Evolutionary conservation across 2,329 filamentous ascomycete species (phyloP), one percentile per base, ranked within the genome.

Genomic region (Diaporthe citriasiana): DNA sequence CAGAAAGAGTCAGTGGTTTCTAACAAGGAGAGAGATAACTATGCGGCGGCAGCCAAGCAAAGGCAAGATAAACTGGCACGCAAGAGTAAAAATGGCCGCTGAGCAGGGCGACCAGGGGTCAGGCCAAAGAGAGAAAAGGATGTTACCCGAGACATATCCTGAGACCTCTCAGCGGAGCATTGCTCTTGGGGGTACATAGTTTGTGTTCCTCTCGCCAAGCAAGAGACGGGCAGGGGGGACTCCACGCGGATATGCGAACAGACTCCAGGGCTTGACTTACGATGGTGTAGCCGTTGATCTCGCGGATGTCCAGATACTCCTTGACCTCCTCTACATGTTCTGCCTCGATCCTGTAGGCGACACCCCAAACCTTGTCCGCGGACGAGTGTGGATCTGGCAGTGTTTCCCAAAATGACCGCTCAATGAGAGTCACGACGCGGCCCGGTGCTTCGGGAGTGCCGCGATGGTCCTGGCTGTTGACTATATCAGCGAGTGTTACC

Each of bases 231-330:
- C n/a, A 13, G 30, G 25, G 3, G 6, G 38, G n/a, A 25, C 10
- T 27, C 17, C 42, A 42, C 35, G 30, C 1, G n/a, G 15, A 33
- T 19, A 27, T 27, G 3, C 45, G 47, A 10, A 9, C n/a, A 60
- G 40, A 42, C 13, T 33, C 56, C 30, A 33, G 35, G 19, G 27
- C 38, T 45, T 53, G 35, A 71, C 70, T 63, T 57, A 71, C 70
- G 77, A 98, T 97, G 71, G 92, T 94, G 84, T 99, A 99, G 35
- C 97, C 97, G 84, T 98, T 98, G 81, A 98, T 98, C 84, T 99
- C 97, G 59, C 97, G 93, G 77, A 98, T 96, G 83, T 98, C 95
- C 63, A 99, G 93, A 82, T 98, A 98, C 74, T 84, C 89, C 78
- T 94, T 93, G 5, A 98, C 96, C 84, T 96, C 93, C 75, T 91